A percentile compares a stretch with the other conserved stretches of the same genome.
These are phyloP conservation scores for Aspergillus unguis DNA, from an alignment of 2,329 filamentous ascomycete species.

Conservation along the genomic window DNA sequence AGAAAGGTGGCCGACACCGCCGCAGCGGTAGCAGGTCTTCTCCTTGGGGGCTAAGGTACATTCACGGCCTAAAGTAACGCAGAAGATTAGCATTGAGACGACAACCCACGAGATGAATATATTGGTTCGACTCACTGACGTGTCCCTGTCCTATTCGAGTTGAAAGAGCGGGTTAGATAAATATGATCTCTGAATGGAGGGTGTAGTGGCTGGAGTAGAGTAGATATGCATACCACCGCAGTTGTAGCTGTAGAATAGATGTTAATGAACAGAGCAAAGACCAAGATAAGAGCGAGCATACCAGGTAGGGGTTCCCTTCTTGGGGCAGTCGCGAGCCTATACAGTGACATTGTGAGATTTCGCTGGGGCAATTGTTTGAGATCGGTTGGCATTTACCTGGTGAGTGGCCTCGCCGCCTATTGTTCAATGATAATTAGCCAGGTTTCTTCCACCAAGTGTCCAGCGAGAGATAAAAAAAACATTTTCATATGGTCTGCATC, in stretches of 20 bases:
- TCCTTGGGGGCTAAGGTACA: constrained; percentile 88
- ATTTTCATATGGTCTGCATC: no score
- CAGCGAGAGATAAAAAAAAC: not conserved
- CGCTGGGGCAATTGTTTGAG: not conserved
- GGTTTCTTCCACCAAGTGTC: not conserved
- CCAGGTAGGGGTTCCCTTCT: constrained; percentile 79
- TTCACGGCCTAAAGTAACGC: constrained; percentile 65
- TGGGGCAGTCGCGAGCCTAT: constrained; percentile 80
- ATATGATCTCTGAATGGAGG: constrained; percentile 1
- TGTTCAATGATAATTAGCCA: constrained; percentile 8
- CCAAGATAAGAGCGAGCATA: constrained; percentile 44
- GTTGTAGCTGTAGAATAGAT: constrained; percentile 62
- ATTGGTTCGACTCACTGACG: constrained; percentile 60
- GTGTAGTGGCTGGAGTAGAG: not conserved
- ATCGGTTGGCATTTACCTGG: constrained; percentile 56
- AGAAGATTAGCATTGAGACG: constrained; percentile 9
- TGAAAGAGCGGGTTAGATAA: constrained; percentile 21
- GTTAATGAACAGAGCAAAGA: constrained; percentile 10
- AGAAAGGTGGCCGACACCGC: constrained; percentile 82
- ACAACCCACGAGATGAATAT: not conserved
- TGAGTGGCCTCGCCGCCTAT: constrained; percentile 70
- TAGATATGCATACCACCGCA: constrained; percentile 61
- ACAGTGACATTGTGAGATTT: constrained; percentile 23
- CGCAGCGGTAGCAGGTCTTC: constrained; percentile 64
- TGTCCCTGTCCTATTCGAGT: constrained; percentile 60